phyloP scores from a whole-genome alignment of 352 stramenopile species.

The Pythium insidiosum region DNA sequence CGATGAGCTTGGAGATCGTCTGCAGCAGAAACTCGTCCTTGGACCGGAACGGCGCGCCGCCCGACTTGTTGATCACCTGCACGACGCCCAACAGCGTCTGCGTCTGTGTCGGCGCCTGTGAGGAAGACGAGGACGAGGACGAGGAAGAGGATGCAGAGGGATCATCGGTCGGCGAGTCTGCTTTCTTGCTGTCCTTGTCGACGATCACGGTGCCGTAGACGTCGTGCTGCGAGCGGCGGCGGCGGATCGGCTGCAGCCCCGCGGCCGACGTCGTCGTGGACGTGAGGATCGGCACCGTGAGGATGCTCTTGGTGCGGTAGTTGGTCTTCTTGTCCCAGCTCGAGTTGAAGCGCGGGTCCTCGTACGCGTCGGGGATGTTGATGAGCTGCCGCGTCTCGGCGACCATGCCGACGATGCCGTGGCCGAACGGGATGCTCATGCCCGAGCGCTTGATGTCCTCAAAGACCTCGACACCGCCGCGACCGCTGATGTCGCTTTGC shows the following conservation, averaged over 20 bases:
- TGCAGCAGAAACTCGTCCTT: constrained; percentile 74
- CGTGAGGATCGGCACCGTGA: constrained; percentile 63
- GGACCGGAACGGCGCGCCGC: constrained; percentile 60
- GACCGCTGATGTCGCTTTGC: constrained; percentile 63
- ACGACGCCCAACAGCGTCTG: constrained; percentile 59
- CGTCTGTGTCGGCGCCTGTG: neutral
- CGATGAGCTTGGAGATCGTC: constrained; percentile 72
- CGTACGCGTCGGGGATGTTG: constrained; percentile 71
- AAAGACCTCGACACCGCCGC: constrained; percentile 41
- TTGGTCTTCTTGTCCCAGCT: constrained; percentile 77
- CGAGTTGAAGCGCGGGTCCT: constrained; percentile 68
- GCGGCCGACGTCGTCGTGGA: constrained; percentile 18
- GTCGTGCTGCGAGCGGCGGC: constrained; percentile 10
- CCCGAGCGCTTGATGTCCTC: constrained; percentile 23
- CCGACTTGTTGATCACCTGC: constrained; percentile 79
- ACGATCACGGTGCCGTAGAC: constrained; percentile 11
- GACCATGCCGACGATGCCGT: constrained; percentile 65
- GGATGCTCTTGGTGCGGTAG: constrained; percentile 76
- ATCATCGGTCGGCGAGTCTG: neutral
- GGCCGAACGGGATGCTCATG: constrained; percentile 66
- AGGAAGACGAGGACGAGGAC: neutral
- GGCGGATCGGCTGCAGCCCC: constrained; percentile 5
- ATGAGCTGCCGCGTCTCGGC: constrained; percentile 52
- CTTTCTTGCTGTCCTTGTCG: neutral
- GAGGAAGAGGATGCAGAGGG: neutral